These are phyloP conservation scores for Phytophthora palmivora DNA, from an alignment of 352 stramenopile species.

Conservation along the genomic window DNA sequence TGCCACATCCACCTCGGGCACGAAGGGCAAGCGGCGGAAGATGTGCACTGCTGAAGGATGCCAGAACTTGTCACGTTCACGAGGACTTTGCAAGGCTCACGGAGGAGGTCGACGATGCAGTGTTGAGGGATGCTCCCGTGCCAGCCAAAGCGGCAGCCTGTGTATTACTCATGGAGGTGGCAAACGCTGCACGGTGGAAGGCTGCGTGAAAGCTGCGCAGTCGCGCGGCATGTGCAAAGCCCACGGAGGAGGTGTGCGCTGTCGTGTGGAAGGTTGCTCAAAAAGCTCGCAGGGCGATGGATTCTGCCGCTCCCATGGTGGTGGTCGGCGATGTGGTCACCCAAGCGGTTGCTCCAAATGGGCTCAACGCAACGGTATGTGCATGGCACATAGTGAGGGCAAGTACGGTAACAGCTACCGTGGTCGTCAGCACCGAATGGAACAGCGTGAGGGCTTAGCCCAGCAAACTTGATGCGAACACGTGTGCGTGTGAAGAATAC, in stretches of 20 bases:
- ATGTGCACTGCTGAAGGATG: conserved; percentile 84
- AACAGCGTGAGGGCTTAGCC: conserved; percentile 15
- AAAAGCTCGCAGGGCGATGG: conserved; percentile 87
- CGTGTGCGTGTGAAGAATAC: conserved; percentile 6
- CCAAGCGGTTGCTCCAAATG: conserved; percentile 78
- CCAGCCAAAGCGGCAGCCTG: conserved; percentile 81
- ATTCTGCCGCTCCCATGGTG: conserved; percentile 84
- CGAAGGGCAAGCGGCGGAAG: conserved; percentile 78
- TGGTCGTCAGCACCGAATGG: conserved; percentile 57
- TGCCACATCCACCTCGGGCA: conserved; percentile 16
- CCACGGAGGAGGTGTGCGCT: conserved; percentile 83
- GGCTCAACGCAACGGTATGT: conserved; percentile 87
- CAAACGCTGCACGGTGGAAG: conserved; percentile 85
- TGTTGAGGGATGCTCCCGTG: conserved; percentile 79
- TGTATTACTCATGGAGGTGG: conserved; percentile 87
- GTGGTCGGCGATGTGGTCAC: conserved; percentile 76
- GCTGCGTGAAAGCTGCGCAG: conserved; percentile 81
- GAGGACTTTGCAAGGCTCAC: conserved; percentile 82
- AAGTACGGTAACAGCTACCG: conserved; percentile 87
- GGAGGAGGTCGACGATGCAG: conserved; percentile 78
- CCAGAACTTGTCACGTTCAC: conserved; percentile 77
- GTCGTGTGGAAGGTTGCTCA: conserved; percentile 78
- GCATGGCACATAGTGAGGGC: conserved; percentile 85
- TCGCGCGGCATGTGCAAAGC: conserved; percentile 88
- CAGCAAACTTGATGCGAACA: conserved; percentile 23